Evolutionary conservation across 192 early-diverging fungal species (phyloP), one percentile per base, ranked within the genome.

Genomic region (Entomortierella lignicola): DNA sequence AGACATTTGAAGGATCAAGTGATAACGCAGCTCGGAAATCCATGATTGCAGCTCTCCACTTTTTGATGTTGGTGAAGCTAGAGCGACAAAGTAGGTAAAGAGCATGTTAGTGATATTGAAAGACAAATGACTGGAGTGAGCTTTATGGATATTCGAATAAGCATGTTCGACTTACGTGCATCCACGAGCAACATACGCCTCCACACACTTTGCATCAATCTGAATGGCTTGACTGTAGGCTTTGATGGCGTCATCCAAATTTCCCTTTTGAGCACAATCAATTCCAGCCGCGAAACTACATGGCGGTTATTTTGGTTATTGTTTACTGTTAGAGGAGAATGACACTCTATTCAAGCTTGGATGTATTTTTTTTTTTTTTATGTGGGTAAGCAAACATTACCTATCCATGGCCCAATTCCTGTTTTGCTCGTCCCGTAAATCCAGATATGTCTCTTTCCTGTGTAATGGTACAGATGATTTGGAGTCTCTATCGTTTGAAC

Each of bases 361-460:
- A 37, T 37, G 10, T 37, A 37, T 37, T 10, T 37, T 4, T 37
- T 37, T 10, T 37, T 10, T n/a, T n/a, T n/a, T n/a, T n/a, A n/a
- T n/a, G n/a, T n/a, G n/a, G 39, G 56, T 15, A 13, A 37, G n/a
- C 34, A 37, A 39, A 37, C 23, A 44, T n/a, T 79, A 79, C 75
- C 75, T 79, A 43, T 79, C 67, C 57, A 66, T 79, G 2, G 75
- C 66, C 75, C 75, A 79, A 39, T 65, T 66, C 34, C 75, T 64
- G 32, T 79, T 79, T 29, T 79, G 75, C 5, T 79, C 67, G 21
- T 79, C 75, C 15, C 75, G 75, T 37, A 79, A 41, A 61, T 79
- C 67, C 61, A 79, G 34, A 39, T 79, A 79, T 8, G 75, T 79
- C 12, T 79, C 75, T 51, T 70, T 79, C 20, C 75, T 25, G 26